These are phyloP conservation scores for Cryphonectria nitschkei DNA, from an alignment of 2,329 filamentous ascomycete species.

Conservation along the genomic window DNA sequence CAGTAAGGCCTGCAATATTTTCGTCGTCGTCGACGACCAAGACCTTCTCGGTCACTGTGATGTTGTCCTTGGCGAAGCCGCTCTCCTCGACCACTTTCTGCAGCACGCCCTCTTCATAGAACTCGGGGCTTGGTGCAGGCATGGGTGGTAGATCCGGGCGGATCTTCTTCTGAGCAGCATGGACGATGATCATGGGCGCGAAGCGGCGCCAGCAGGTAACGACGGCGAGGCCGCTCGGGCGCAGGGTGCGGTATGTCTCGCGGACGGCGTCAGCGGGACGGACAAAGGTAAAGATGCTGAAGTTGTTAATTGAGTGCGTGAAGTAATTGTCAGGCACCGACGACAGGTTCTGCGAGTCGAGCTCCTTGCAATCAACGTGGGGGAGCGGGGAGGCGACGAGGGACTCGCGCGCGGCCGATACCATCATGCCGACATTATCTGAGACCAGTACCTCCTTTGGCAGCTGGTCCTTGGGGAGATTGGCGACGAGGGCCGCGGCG, in stretches of 20 bases:
- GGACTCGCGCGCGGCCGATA: slow-evolving; percentile 36
- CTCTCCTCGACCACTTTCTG: slow-evolving; percentile 34
- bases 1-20: slow-evolving; percentile 36
- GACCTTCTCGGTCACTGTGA: slow-evolving; percentile 32
- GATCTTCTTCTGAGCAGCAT: slow-evolving; percentile 35
- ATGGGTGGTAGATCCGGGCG: slow-evolving; percentile 35
- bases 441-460: slow-evolving; percentile 36
- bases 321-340: slow-evolving; percentile 33
- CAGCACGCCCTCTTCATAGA: slow-evolving; percentile 34
- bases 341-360: slow-evolving; percentile 35
- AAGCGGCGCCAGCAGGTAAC: slow-evolving; percentile 36
- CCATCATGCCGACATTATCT: slow-evolving; percentile 37
- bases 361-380: slow-evolving; percentile 34
- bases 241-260: slow-evolving; percentile 34
- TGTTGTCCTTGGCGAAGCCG: slow-evolving; percentile 33
- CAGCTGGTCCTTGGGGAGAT: slow-evolving; percentile 34
- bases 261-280: slow-evolving; percentile 31
- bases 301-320: slow-evolving; percentile 36
- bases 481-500: slow-evolving; percentile 35
- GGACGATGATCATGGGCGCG: slow-evolving; percentile 33
- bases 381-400: slow-evolving; percentile 34
- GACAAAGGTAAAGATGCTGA: slow-evolving; percentile 36
- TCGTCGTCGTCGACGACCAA: slow-evolving; percentile 34
- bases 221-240: slow-evolving; percentile 32
- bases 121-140: slow-evolving; percentile 33